Evolutionary conservation across 176 grass and related monocot genomes (phyloP), one percentile per base, ranked within the genome.

Genomic region (Neostapfia colusana): DNA sequence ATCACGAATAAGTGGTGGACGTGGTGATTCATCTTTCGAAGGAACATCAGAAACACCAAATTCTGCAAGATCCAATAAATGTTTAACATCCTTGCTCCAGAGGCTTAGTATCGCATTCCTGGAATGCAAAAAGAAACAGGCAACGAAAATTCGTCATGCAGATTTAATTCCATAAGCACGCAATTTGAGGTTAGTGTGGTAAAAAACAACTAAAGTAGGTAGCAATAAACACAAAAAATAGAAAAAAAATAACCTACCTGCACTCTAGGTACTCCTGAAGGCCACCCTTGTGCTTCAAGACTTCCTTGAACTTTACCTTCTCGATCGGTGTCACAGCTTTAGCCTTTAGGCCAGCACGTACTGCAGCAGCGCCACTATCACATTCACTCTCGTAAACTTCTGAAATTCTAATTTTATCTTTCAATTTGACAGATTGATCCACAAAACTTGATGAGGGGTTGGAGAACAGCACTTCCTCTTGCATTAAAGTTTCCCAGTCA

Each of bases 291-390:
- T 74, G 92, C 81, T 88, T 99, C 79, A 99, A 82, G 56, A 95
- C 63, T 67, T 99, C 95, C 65, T 86, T 99, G 65, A 99, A 99
- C 77, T 86, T 99, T 65, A 95, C 78, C 83, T 99, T 99, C 84
- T 99, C 95, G 78, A 99, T 90, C 49, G 89, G 85, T 76, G 70
- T 85, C 85, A 92, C 21, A 81, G 89, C 70, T 53, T 73, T 73
- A 24, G 89, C 85, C 78, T 95, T 99, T 41, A 99, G 83, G 57
- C 95, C 95, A 86, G 91, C 85, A 78, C 82, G 75, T 43, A 99
- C 83, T 48, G 92, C 92, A 79, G 87, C 89, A 68, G 81, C 62
- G 83, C 79, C 76, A 78, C 48, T 62, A 85, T 85, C 51, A 73
- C 70, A 43, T 60, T 53, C 60, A 54, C 88, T 82, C 37, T 92